phyloP scores from a whole-genome alignment of 257 asterid species.

The Solanum phureja region DNA sequence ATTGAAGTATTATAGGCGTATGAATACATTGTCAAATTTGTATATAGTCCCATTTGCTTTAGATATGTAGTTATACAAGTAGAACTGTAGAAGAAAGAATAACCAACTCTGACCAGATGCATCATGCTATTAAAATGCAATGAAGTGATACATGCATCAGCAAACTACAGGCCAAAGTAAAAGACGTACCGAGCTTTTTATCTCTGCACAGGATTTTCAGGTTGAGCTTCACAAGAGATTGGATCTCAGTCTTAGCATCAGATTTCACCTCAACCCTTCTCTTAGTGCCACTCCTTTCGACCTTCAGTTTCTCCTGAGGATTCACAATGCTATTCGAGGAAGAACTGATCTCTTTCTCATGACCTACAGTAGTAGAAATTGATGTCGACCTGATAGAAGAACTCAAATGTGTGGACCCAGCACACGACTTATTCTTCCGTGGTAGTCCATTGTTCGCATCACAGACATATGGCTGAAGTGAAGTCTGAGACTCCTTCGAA shows the following conservation, averaged over 20 bases:
- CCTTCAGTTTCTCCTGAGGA: constrained; percentile 17
- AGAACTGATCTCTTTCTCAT: constrained; percentile 12
- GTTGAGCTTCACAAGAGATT: constrained; percentile 70
- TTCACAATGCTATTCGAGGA: constrained; percentile 20
- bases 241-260: constrained; percentile 66
- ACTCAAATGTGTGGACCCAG: constrained; percentile 5
- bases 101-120: background rate
- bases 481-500: constrained; percentile 1
- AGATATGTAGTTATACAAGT: background rate
- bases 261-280: constrained; percentile 9
- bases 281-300: constrained; percentile 14
- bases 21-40: background rate
- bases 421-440: constrained; percentile 3
- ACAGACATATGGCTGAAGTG: background rate
- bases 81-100: background rate
- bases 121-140: background rate
- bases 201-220: constrained; percentile 40
- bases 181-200: constrained; percentile 43
- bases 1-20: background rate
- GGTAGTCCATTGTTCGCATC: background rate
- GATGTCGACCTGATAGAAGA: constrained; percentile 14
- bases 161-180: background rate
- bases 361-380: constrained; percentile 3
- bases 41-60: background rate
- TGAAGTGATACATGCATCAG: background rate